Conservation (phyloP, 2,329 filamentous ascomycete species). For the Hypomyces perniciosus region DNA sequence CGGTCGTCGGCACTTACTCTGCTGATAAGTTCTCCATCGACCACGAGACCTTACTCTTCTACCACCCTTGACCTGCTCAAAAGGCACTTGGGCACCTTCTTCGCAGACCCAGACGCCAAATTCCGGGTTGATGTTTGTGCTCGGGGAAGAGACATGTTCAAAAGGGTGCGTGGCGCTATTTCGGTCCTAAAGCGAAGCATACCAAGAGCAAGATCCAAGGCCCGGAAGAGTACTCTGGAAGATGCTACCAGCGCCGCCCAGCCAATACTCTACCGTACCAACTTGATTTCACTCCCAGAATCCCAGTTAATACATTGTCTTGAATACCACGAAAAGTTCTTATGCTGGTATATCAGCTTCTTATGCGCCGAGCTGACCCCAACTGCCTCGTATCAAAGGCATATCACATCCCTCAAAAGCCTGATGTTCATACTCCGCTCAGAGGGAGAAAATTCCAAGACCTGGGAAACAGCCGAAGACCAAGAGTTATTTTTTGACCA, state of each 20-base stretch:
- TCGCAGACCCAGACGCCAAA: slow-evolving; percentile 80
- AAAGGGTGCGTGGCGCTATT: slow-evolving; percentile 64
- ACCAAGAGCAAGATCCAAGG: slow-evolving; percentile 29
- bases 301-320: slow-evolving; percentile 34
- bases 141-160: slow-evolving; percentile 68
- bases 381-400: slow-evolving; percentile 83
- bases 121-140: slow-evolving; percentile 76
- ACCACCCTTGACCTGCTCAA: slow-evolving; percentile 57
- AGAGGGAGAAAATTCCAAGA: slow-evolving; percentile 51
- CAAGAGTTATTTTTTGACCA: slow-evolving; percentile 35
- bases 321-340: slow-evolving; percentile 54
- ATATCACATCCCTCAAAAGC: slow-evolving; percentile 72
- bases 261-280: slow-evolving; percentile 32
- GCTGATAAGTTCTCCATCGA: slow-evolving; percentile 67
- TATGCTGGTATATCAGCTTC: slow-evolving; percentile 70
- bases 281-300: slow-evolving; percentile 34
- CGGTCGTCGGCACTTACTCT: slow-evolving; percentile 77
- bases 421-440: slow-evolving; percentile 61
- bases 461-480: slow-evolving; percentile 34
- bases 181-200: slow-evolving; percentile 46
- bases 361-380: slow-evolving; percentile 68
- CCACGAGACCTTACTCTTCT: slow-evolving; percentile 64
- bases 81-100: slow-evolving; percentile 61
- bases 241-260: slow-evolving; percentile 14
- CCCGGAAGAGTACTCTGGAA: slow-evolving; percentile 27